Base-by-base conservation (phyloP, 164 flowering plant species). In the Dillenia turbinata region DNA sequence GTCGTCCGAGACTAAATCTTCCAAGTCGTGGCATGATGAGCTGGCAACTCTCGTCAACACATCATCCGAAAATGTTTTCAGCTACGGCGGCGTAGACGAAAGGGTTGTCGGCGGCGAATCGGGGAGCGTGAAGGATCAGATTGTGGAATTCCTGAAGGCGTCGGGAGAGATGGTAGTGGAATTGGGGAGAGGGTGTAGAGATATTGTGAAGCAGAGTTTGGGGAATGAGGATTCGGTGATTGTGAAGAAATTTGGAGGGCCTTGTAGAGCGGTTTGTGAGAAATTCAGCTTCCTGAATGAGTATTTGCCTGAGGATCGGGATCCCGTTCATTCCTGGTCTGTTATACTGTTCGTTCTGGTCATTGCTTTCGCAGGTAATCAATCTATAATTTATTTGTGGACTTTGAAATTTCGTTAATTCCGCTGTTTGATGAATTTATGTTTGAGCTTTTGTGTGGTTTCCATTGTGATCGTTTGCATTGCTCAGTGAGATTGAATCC, bases 301-400 rank as follows among this genome's bases (percentile, higher is more conserved):
- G 66, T 86, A 64, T 60, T 73, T 94, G 83, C 97, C 99, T 0
- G 99, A 94, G 75, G 97, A 94, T 77, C 85, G 88, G 50, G 90
- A 91, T 67, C 99, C 97, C 11, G 59, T 63, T 33, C 90, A 86
- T 69, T 82, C 83, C 0, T 93, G 90, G 95, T 74, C 85, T 10
- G 91, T 93, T 26, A 71, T 91, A 3, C 58, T 79, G 50, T 67
- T 78, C 66, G 91, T 87, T 7, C 73, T 78, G 58, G 47, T 85
- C 43, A 52, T 89, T 7, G 85, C 89, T 8, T 57, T 88, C 47
- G 68, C 90, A 70, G 96, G 98, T 94, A 67, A 4, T 33, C 40
- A 33, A 33, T 33, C 49, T 24, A 49, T 11, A 0, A 11, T 24
- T 33, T 49, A 26, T 57, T 56, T 8, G 22, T 12, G 9, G 16